phyloP scores from a whole-genome alignment of 179 eudicot genomes.

The Sideroxylon spinosum region DNA sequence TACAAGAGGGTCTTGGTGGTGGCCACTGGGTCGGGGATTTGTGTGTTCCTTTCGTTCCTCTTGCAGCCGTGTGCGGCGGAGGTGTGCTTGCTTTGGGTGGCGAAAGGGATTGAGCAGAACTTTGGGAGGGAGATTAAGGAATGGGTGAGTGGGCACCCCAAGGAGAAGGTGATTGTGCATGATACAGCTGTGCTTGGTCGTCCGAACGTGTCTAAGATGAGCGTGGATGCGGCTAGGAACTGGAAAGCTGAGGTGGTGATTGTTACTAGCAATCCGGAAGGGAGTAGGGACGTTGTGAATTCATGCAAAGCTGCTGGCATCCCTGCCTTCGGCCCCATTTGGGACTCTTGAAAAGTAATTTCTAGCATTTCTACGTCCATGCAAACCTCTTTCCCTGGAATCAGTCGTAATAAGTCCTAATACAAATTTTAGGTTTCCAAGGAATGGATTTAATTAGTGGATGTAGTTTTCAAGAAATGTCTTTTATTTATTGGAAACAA shows the following conservation, averaged over 20 bases:
- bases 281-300: constrained; percentile 43
- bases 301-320: constrained; percentile 36
- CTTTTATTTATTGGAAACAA: too few relatives aligned
- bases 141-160: constrained; percentile 30
- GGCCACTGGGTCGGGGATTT: constrained; percentile 44
- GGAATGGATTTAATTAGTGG: too few relatives aligned
- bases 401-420: too few relatives aligned
- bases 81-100: constrained; percentile 44
- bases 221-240: constrained; percentile 30
- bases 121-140: constrained; percentile 39
- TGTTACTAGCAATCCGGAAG: constrained; percentile 48
- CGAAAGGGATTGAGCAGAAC: constrained; percentile 41
- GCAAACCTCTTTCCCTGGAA: too few relatives aligned
- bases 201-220: constrained; percentile 39
- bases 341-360: constrained; percentile 34
- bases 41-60: constrained; percentile 40
- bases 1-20: constrained; percentile 38
- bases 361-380: too few relatives aligned
- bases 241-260: constrained; percentile 45
- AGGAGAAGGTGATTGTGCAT: constrained; percentile 39
- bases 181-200: constrained; percentile 44
- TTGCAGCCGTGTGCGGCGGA: constrained; percentile 33
- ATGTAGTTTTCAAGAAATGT: too few relatives aligned
- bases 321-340: constrained; percentile 45
- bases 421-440: too few relatives aligned